Evolutionary conservation across 2,329 filamentous ascomycete species (phyloP), one percentile per base, ranked within the genome.

Genomic region (Nemania sp.): DNA sequence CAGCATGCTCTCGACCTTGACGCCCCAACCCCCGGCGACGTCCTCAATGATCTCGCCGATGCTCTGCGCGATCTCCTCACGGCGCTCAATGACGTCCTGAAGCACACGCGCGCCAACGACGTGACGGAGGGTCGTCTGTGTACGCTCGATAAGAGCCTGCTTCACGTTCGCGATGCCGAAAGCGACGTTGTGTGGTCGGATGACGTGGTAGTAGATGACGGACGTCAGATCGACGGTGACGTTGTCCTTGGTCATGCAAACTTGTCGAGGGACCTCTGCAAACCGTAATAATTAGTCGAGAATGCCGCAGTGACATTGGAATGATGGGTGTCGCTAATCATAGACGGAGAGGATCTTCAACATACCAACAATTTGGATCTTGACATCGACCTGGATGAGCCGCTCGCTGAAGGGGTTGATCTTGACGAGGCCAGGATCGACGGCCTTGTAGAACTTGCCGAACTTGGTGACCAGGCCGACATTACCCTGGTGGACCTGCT

Each of bases 181-280:
- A 56, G 94, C 93, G 54, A 93, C 91, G 77, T 96, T 97, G 82
- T 97, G 93, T 1, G 94, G 94, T 23, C 89, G 89, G 50, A 88
- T 89, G 68, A 99, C 93, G 80, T 96, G 92, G 79, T 99, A 99
- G 82, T 99, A 99, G 76, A 99, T 97, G 70, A 99, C 94, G 5
- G 90, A 96, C 42, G 92, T 97, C 63, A 99, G 81, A 66, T 92
- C 87, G 36, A 99, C 81, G 40, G 90, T 96, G 60, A 97, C 94
- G 68, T 99, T 99, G 80, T 99, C 94, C 78, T 97, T 97, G 72
- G 94, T 99, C 92, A 99, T 99, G 80, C 94, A 97, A 59, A 93
- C 86, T 75, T 99, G 94, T 75, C 92, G 86, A 15, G 93, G 93
- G 20, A 99, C 94, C 79, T 99, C 88, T 67, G 47, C 37, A 45